Evolutionary conservation across 1,284 basidiomycete species (phyloP).

Genomic region (Pholiota adiposa): DNA sequence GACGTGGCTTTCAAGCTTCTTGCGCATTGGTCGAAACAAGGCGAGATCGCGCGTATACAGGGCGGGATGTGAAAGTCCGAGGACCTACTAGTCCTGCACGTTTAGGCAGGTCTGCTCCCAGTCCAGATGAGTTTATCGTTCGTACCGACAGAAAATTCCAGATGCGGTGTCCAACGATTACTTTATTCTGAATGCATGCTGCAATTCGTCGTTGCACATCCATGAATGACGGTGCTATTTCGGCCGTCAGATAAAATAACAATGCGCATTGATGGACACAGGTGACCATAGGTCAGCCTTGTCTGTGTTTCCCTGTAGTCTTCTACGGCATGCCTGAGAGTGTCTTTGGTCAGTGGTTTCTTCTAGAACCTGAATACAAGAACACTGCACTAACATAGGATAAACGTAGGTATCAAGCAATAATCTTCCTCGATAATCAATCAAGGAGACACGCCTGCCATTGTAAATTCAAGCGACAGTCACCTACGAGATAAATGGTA

Average conservation of each 20-base stretch:
- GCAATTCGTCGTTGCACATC: conserved; percentile 51
- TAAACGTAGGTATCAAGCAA: conserved; percentile 57
- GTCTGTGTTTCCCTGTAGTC: conserved; percentile 54
- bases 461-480: background rate
- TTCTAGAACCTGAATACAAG: conserved; percentile 1
- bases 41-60: conserved; percentile 60
- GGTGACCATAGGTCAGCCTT: conserved; percentile 44
- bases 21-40: conserved; percentile 57
- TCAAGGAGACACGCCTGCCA: conserved; percentile 36
- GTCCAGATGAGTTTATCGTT: conserved; percentile 4
- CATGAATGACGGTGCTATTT: conserved; percentile 49
- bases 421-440: conserved; percentile 54
- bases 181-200: conserved; percentile 47
- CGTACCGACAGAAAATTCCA: conserved; percentile 61
- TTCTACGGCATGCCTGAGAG: conserved; percentile 42
- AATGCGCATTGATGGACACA: conserved; percentile 27
- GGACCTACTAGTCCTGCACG: conserved; percentile 39
- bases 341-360: background rate
- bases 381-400: conserved; percentile 48
- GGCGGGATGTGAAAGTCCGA: conserved; percentile 56
- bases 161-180: conserved; percentile 57
- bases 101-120: background rate
- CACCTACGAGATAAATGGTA: background rate
- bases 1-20: conserved; percentile 43
- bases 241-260: background rate